Conservation (phyloP, 2,329 filamentous ascomycete genomes). For the Verruconis gallopava region DNA sequence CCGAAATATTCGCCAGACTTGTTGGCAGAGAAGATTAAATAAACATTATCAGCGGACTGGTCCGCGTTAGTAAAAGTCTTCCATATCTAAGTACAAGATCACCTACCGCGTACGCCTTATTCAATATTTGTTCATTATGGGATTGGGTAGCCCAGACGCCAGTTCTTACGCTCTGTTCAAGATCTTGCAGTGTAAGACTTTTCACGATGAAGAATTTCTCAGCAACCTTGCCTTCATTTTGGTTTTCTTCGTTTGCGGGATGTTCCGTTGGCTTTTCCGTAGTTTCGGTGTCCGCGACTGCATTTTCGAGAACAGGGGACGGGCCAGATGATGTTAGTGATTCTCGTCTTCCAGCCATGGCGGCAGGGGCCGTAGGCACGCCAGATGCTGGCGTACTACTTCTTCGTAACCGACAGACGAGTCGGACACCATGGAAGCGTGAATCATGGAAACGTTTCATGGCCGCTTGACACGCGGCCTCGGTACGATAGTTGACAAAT, state of each 20-base stretch:
- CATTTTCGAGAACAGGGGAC: conserved; percentile 15
- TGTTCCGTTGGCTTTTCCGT: not conserved
- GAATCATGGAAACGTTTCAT: conserved; percentile 84
- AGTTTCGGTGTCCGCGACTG: not conserved
- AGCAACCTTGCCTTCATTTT: conserved; percentile 28
- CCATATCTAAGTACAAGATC: conserved; percentile 3
- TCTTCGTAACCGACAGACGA: conserved; percentile 71
- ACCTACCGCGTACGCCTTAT: conserved; percentile 66
- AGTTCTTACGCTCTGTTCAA: conserved; percentile 77
- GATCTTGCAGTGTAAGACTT: conserved; percentile 78
- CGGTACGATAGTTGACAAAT: conserved; percentile 87
- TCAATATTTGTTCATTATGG: conserved; percentile 78
- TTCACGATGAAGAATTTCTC: conserved; percentile 66
- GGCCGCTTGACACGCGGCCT: conserved; percentile 59
- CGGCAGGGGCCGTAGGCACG: conserved; percentile 43
- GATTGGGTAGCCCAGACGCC: conserved; percentile 89
- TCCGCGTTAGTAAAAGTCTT: conserved; percentile 13
- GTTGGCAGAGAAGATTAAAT: conserved; percentile 89
- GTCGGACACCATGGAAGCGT: conserved; percentile 68
- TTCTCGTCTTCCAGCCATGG: conserved; percentile 23
- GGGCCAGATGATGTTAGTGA: conserved; percentile 16
- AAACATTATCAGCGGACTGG: conserved; percentile 70
- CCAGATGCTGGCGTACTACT: conserved; percentile 30
- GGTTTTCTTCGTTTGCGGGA: not conserved
- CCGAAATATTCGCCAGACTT: conserved; percentile 97